Base-by-base conservation (phyloP, 345 rosid species). In the Noccaea caerulescens region DNA sequence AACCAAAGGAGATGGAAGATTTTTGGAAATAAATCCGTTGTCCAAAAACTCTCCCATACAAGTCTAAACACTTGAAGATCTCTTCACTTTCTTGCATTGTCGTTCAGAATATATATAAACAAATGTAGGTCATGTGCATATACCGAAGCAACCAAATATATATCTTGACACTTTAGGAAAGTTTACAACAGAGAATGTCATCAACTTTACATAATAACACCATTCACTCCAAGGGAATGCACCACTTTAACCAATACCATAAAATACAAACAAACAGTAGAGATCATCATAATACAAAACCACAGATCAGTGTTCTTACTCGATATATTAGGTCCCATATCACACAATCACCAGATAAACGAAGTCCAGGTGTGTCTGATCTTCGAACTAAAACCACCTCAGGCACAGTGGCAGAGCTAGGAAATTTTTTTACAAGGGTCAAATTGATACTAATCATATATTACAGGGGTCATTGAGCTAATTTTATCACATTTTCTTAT, bases 381-480 rank as follows among this genome's bases (percentile, higher is more conserved):
- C 75, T 76, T 69, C 58, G 25, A 69, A 69, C 59, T 63, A 55
- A 63, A 63, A 58, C 80, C 96, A 88, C 96, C 98, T 83, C 98
- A 67, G 98, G 88, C n/a, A n/a, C n/a, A n/a, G n/a, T n/a, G n/a
- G n/a, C n/a, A n/a, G n/a, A n/a, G n/a, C n/a, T n/a, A n/a, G n/a
- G n/a, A n/a, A n/a, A n/a, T n/a, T n/a, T n/a, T n/a, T n/a, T n/a
- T n/a, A n/a, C n/a, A n/a, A n/a, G n/a, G n/a, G n/a, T n/a, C n/a
- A n/a, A n/a, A n/a, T n/a, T n/a, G n/a, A n/a, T n/a, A n/a, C n/a
- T n/a, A n/a, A n/a, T n/a, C n/a, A n/a, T n/a, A n/a, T n/a, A n/a
- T n/a, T n/a, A n/a, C n/a, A n/a, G n/a, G n/a, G n/a, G n/a, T n/a
- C n/a, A n/a, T n/a, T n/a, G n/a, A n/a, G n/a, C n/a, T n/a, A n/a